Base-by-base conservation (phyloP, 176 grass and related monocot genomes). In the Oryza brachyantha region DNA sequence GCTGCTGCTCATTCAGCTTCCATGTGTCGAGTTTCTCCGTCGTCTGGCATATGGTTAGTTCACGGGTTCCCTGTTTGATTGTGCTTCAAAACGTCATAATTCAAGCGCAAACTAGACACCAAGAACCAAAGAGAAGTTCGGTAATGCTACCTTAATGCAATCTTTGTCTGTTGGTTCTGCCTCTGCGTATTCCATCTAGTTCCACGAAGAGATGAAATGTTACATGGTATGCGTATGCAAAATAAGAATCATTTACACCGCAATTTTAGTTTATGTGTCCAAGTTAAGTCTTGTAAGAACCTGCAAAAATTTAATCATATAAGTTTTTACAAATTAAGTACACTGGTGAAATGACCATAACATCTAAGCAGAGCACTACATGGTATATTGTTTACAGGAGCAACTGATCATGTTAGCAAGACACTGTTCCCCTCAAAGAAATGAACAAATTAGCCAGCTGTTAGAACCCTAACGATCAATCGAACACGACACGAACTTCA, bases 1-100 rank as follows among this genome's bases (percentile, higher is more conserved):
- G 36, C 79, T 81, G 79, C 12, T 14, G 16, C 58, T 81, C 26
- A 14, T 61, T 72, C 79, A 81, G 68, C 68, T 70, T 68, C 79
- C 79, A 81, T 72, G 48, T 81, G 16, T 80, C 19, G 25, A 80
- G 48, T 9, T 38, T 37, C 66, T 55, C 22, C 3, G 45, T 70
- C 36, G 10, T 59, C 79, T 82, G 66, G 28, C 75, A 77, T 60
- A 77, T 10, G 28, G 10, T 14, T 50, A 78, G 19, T 66, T 14
- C 48, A 69, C 35, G 32, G 52, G n/a, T 58, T 57, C 55, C 9
- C 64, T 69, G 64, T 25, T 59, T 29, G 22, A n/a, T 79, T 58
- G 58, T 58, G 67, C 25, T 40, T 29, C 16, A n/a, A 29, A 48
- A 21, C 6, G 24, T 59, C 35, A 79, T 12, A 17, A 34, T 32